Base-by-base conservation (phyloP, 257 asterid genomes). In the Solanum bukasovii region DNA sequence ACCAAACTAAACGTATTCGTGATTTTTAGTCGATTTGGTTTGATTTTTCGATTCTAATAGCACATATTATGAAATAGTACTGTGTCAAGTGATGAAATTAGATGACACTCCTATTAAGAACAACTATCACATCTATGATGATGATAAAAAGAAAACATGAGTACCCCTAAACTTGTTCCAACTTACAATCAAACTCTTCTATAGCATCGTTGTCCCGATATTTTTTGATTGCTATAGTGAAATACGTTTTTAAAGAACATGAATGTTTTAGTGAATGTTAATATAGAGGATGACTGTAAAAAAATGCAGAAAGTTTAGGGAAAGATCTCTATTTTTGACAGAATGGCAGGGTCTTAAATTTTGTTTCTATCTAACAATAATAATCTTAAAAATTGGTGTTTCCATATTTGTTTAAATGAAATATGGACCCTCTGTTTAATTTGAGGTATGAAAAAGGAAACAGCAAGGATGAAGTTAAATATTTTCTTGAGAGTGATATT, bases 401-500 rank as follows among this genome's bases (percentile, higher is more conserved):
- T 1, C 11, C 4, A 56, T 56, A 18, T 56, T 20, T 56, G 20
- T 52, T 52, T 52, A 56, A 56, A 56, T 56, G 65, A 2, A 56
- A 56, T 56, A 56, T 59, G 67, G 12, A 59, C 13, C 27, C 12
- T 59, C 67, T 59, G 67, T 59, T 59, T 59, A 59, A 56, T 56
- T 56, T 56, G 65, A 56, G 65, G 65, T 59, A 59, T 59, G 25
- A 59, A 20, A 59, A 59, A 59, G 25, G 67, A 20, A 59, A 59
- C 65, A 56, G 5, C 25, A 56, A 56, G 65, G 65, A 20, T 56
- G 25, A 56, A 20, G 25, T 21, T 56, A 7, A 56, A 56, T 56
- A 56, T 56, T 49, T 63, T 63, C 81, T 52, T 70, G 63, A 59
- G 52, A 86, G 75, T 81, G 75, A 61, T 68, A 59, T 87, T 77